These are phyloP conservation scores for Nectriaceae sp. DNA, from an alignment of 2,329 filamentous ascomycete genomes.

Conservation along the genomic window DNA sequence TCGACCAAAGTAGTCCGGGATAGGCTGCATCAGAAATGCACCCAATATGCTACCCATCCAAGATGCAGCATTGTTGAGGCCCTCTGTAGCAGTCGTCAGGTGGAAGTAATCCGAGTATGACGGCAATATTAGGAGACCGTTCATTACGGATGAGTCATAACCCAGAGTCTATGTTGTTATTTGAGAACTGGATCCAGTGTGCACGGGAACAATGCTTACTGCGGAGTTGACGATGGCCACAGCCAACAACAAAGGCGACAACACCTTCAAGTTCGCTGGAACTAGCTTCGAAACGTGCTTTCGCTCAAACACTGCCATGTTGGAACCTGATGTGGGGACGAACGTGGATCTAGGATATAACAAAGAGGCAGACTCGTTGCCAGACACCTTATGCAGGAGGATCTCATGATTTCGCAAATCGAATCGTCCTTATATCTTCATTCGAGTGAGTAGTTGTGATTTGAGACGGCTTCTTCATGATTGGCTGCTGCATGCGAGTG, in stretches of 20 bases:
- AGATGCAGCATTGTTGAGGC: constrained; percentile 56
- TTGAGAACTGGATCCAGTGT: no score
- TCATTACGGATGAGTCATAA: constrained; percentile 55
- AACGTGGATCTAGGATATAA: not conserved
- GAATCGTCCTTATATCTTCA: not conserved
- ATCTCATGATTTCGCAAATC: not conserved
- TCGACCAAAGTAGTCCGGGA: constrained; percentile 34
- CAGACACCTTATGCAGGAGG: not conserved
- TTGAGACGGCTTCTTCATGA: constrained; percentile 1
- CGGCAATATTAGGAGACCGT: constrained; percentile 58
- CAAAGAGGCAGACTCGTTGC: not conserved
- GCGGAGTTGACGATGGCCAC: constrained; percentile 14
- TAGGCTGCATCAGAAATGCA: constrained; percentile 42
- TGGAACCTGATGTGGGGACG: not conserved
- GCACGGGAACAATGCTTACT: constrained; percentile 1
- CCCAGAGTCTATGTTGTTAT: constrained; percentile 21
- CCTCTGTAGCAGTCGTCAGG: constrained; percentile 52
- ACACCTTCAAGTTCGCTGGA: constrained; percentile 5
- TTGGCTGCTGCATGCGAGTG: not conserved
- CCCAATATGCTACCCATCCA: constrained; percentile 54
- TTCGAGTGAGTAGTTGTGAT: constrained; percentile 1
- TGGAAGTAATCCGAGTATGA: constrained; percentile 58
- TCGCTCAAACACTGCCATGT: constrained; percentile 7
- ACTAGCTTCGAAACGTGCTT: constrained; percentile 14
- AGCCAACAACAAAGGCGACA: constrained; percentile 8